Evolutionary conservation across 2,329 filamentous ascomycete species (phyloP).

Genomic region (Botrytis porri): DNA sequence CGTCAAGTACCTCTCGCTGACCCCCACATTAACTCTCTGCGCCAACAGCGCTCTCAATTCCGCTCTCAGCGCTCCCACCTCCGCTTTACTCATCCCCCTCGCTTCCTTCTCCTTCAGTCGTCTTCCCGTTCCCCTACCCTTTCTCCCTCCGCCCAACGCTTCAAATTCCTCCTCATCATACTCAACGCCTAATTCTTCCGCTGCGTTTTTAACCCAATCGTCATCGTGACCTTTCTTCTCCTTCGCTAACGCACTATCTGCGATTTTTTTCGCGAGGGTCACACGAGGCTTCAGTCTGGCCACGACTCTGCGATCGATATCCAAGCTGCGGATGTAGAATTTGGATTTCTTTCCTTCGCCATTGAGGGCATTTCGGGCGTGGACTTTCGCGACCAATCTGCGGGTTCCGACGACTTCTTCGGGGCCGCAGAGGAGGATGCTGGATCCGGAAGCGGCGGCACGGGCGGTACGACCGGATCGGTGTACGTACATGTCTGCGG

Average conservation of each 20-base stretch:
- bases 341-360: constrained; percentile 47
- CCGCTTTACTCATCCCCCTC: constrained; percentile 65
- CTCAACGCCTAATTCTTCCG: constrained; percentile 89
- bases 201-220: constrained; percentile 77
- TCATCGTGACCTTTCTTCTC: constrained; percentile 83
- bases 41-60: constrained; percentile 69
- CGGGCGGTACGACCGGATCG: constrained; percentile 92
- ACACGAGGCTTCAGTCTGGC: constrained; percentile 73
- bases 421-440: constrained; percentile 83
- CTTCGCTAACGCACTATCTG: constrained; percentile 79
- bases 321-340: constrained; percentile 74
- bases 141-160: constrained; percentile 53
- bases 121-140: constrained; percentile 68
- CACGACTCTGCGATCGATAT: constrained; percentile 78
- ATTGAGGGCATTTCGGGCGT: constrained; percentile 54
- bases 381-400: constrained; percentile 82
- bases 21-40: constrained; percentile 78
- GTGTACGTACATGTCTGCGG: constrained; percentile 93
- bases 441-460: constrained; percentile 72
- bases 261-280: constrained; percentile 79
- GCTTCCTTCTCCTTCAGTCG: constrained; percentile 73
- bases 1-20: constrained; percentile 83
- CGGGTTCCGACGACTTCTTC: constrained; percentile 86
- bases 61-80: constrained; percentile 66
- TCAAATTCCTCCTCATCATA: constrained; percentile 89